Evolutionary conservation across 164 flowering plant genomes (phyloP), one percentile per base, ranked within the genome.

Genomic region (Berberis vulgaris): DNA sequence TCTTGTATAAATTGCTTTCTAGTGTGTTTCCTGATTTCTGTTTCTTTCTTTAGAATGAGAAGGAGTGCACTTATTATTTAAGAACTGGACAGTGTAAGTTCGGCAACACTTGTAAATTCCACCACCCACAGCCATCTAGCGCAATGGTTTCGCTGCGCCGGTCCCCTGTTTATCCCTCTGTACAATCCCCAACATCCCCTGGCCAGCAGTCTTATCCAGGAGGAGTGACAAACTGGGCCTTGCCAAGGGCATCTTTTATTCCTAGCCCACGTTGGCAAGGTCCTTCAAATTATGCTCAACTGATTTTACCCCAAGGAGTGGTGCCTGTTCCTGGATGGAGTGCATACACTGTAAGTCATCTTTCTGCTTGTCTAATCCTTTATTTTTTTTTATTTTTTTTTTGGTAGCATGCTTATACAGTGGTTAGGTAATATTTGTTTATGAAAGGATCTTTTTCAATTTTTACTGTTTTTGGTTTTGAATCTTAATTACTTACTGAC

Each of bases 11-110:
- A 47, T 41, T 42, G 39, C 45, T 10, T 46, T 47, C 43, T 63
- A 42, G 8, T 40, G 6, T 57, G 43, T 68, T n/a, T 57, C 43
- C 54, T 61, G 52, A 43, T 10, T 64, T 45, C 42, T 11, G 42
- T 60, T 69, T 65, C 45, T 59, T 53, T 47, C 13, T 78, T 69
- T 84, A 94, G 99, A 81, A 82, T 77, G 97, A 94, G 75, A 67
- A 59, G 53, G 96, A 91, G 72, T 94, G 99, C 76, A 81, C 96
- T 41, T 94, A 94, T 71, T 94, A 89, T 83, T 70, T 91, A 76
- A 84, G 96, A 81, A 94, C 97, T 59, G 97, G 99, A 66, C 90
- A 83, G 61, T 94, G 99, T 77, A 94, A 91, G 70, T 94, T 88
- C 76, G 97, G 96, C 40, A 71, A 73, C 76, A 91, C 96, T 56